Evolutionary conservation across 2,329 filamentous ascomycete genomes (phyloP), one percentile per base, ranked within the genome.

Genomic region (Cadophora sp.): DNA sequence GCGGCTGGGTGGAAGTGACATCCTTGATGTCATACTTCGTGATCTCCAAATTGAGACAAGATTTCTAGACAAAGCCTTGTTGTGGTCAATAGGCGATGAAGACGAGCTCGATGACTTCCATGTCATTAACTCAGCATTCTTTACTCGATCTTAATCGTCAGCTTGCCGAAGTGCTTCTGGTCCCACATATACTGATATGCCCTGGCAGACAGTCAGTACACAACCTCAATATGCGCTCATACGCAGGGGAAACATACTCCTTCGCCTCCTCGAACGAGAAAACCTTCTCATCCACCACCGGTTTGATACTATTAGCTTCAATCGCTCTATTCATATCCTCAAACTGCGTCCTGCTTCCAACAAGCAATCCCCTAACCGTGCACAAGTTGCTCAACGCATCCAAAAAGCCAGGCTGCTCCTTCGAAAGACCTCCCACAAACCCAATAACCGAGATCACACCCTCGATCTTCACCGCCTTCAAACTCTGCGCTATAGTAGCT

Each of bases 251-350:
- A 40, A 71, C 74, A 60, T 69, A 76, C 74, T 84, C 81, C 74
- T 80, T 81, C 1, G 79, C 59, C 67, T 85, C 74, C 22, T 84
- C 82, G 37, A 86, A 73, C 12, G 71, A 76, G 68, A 86, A 86
- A 9, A 80, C 72, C 69, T 79, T 80, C 11, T 75, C 68, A 74
- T 86, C 84, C 34, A 87, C 74, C 2, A 86, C 79, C 2, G 85
- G 84, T 64, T 79, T 78, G 37, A 81, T 81, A 27, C 79, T 77
- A 4, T 82, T 81, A 56, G 78, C 82, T 71, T 86, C 84, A 65
- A 87, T 80, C 16, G 83, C 83, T 1, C 79, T 76, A 70, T 80
- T 81, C 79, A 87, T 84, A 12, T 85, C 84, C 75, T 86, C 83
- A 77, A 86, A 81, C 77, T 84, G 81, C 3, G 76, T 55, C 19